A percentile compares a stretch with the other conserved stretches of the same genome.
These are phyloP conservation scores for Xylaria sp. DNA, from an alignment of 495 filamentous ascomycete genomes.

Conservation along the genomic window DNA sequence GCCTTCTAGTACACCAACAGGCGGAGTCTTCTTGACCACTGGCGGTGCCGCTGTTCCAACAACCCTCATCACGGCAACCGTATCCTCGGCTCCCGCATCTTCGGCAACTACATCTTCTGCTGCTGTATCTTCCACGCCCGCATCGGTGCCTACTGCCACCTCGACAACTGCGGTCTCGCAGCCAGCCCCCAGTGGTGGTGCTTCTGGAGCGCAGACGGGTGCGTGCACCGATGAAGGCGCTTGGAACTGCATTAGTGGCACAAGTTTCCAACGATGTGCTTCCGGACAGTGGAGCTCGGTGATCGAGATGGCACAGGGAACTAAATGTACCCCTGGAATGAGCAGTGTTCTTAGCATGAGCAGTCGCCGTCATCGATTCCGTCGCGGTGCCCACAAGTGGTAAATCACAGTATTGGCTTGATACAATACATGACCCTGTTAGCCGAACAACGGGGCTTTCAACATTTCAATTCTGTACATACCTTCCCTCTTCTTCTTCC, in stretches of 20 bases:
- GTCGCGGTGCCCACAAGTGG: conserved; percentile 12
- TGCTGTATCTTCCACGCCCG: conserved; percentile 27
- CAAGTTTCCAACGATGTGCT: conserved; percentile 69
- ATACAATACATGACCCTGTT: neutral
- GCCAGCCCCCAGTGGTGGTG: conserved; percentile 30
- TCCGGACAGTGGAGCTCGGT: conserved; percentile 63
- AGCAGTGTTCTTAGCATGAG: conserved; percentile 49
- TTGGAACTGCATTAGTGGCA: conserved; percentile 71
- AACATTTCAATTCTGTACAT: conserved; percentile 9
- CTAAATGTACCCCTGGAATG: conserved; percentile 62
- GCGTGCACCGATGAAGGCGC: conserved; percentile 60
- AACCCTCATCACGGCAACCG: conserved; percentile 34
- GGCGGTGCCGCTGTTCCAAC: conserved; percentile 30
- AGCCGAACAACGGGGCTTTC: neutral
- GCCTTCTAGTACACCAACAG: conserved; percentile 32
- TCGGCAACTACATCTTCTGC: conserved; percentile 31
- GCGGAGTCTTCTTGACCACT: conserved; percentile 45
- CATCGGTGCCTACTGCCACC: conserved; percentile 26
- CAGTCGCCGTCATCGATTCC: conserved; percentile 23
- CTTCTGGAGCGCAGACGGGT: conserved; percentile 30
- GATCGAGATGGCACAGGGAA: conserved; percentile 64
- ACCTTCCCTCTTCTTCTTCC: neutral
- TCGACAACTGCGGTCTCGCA: conserved; percentile 31
- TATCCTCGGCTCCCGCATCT: conserved; percentile 32
- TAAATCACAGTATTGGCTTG: neutral